Base-by-base conservation (phyloP, 345 rosid species). In the Iberis pinnata region DNA sequence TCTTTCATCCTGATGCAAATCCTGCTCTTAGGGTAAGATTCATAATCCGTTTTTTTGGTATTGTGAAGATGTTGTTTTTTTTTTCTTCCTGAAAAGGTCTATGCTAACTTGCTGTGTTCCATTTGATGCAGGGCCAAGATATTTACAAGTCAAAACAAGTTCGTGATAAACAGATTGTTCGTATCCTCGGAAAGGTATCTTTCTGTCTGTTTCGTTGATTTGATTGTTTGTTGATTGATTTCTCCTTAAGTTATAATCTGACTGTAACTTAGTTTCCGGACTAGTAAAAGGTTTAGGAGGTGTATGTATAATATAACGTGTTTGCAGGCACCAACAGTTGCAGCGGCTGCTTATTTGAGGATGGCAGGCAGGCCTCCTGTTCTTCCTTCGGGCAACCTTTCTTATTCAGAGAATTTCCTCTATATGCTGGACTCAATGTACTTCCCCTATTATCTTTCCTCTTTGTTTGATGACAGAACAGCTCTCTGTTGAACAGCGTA, bases 1-100 rank as follows among this genome's bases (percentile, higher is more conserved):
- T 88, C 64, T 88, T 88, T 69, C 97, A 92, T 61, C 98, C 98
- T 17, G 98, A 92, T 79, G 97, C 98, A 32, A 92, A 92, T 68
- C 98, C 98, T 58, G 95, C 98, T 63, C 95, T 92, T 8, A 81
- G 80, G 70, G 98, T 88, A 76, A 59, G 83, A n/a, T n/a, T n/a
- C n/a, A n/a, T n/a, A n/a, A n/a, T n/a, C n/a, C n/a, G n/a, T n/a
- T n/a, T n/a, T n/a, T n/a, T 76, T 70, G 17, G 54, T 43, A 36
- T 2, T 45, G 24, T 33, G 14, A 39, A 40, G 25, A 16, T 4
- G 15, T 41, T 25, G 4, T 40, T 55, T 40, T 18, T 54, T 45
- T 52, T n/a, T n/a, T n/a, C n/a, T n/a, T n/a, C n/a, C n/a, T n/a
- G n/a, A 43, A 41, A 16, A 11, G 40, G 0, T 42, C 27, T 18